Evolutionary conservation across 805 yeast genomes (phyloP), one percentile per base, ranked within the genome.

Genomic region (Wickerhamomyces subpelliculosus): DNA sequence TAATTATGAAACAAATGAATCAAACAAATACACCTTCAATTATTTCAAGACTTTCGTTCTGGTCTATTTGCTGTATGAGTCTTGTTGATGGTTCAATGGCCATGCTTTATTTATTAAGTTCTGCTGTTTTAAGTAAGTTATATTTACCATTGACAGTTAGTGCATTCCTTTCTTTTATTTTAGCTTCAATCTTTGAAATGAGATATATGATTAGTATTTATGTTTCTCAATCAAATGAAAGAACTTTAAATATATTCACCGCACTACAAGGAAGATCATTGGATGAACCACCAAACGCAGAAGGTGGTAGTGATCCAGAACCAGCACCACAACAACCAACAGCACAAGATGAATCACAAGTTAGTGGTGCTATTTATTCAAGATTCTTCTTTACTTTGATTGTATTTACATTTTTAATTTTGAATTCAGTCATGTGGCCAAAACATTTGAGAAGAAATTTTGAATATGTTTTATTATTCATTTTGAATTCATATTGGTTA

Each of bases 21-120:
- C 61, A 66, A 24, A 72, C 84, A 3, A 75, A 72, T 47, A 84
- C 96, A 0, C 96, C 96, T 1, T 85, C 95, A 0, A 78, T 83
- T 5, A 70, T 84, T 23, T 78, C 89, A 4, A 72, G 80, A 37
- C 71, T 89, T 8, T 80, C 94, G 8, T 75, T 84, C 37, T 78
- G 76, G 68, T 63, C 88, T 4, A 62, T 86, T 23, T 74, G 80
- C 8, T 66, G 77, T 45, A 76, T 84, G 60, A 70, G 79, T 41
- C 48, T 78, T 32, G 71, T 75, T 10, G 96, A 88, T 58, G 85
- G 90, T 1, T 65, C 84, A 2, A 51, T 81, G 17, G 75, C 86
- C 13, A 67, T 84, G 60, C 53, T 79, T 25, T 74, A 80, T 34
- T 61, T 85, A 40, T 66, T 84, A 27, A 61, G 77, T 28, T 73